Base-by-base conservation (phyloP, 768 basidiomycete species). In the Podaxis sp. region DNA sequence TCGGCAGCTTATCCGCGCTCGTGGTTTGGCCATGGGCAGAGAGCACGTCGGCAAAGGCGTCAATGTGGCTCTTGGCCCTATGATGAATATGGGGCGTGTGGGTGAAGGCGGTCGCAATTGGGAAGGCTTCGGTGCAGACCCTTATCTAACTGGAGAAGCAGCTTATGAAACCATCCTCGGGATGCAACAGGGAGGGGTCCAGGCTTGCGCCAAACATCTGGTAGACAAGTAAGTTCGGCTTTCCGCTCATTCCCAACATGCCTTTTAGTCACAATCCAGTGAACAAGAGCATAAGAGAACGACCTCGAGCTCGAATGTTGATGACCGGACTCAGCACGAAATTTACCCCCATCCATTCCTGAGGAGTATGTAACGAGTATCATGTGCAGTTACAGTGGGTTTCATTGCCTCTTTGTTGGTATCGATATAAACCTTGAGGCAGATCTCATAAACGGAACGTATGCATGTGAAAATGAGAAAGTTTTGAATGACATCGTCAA, bases 41-140 rank as follows among this genome's bases (percentile, higher is more conserved):
- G 95, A 98, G 71, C 89, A 91, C 74, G 79, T 79, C 57, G 86
- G 84, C 27, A 94, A 95, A 69, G 95, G 95, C 21, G 86, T 91
- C 50, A 84, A 97, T 66, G 75, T 95, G 52, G 88, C 86, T 10
- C 80, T 95, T 5, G 83, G 83, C 0, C 82, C 92, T 0, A 91
- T 91, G 88, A 94, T 92, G 86, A 94, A 95, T 69, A 83, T 95
- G 77, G 90, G 88, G 0, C 84, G 91, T n/a, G 73, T 88, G n/a
- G 86, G 89, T 1, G 78, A 83, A 64, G 92, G 89, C 6, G 95
- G 95, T 16, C 79, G 95, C 28, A 93, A 95, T 72, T 96, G 93
- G 91, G 95, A 96, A 78, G 93, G 92, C n/a, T 95, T 94, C 61
- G 93, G 94, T 37, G 92, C 83, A 9, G 95, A 97, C 70, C 95